Base-by-base conservation (phyloP, 176 grass and related monocot species). In the Ensete ventricosum region DNA sequence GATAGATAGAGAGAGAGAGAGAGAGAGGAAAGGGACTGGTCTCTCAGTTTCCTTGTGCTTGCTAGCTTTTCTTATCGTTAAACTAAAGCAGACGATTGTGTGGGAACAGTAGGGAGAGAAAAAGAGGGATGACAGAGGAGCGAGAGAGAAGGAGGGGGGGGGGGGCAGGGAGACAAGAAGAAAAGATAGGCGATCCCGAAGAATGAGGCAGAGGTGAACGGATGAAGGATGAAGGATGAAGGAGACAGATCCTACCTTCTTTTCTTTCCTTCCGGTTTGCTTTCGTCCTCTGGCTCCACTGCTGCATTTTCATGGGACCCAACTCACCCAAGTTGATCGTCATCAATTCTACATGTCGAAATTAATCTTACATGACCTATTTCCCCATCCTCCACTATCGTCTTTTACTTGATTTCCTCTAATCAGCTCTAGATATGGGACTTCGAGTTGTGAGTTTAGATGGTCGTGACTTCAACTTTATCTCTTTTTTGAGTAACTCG, bases 151-250 rank as follows among this genome's bases (percentile, higher is more conserved):
- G n/a, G n/a, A n/a, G n/a, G n/a, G 2, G 22, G 14, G 29, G 27
- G 22, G 29, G 29, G 27, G 22, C 14, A 17, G 8, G 67, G 67
- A 20, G 67, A 51, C 67, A n/a, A 20, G 48, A 70, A 70, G 8
- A 70, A 70, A 69, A n/a, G 34, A 7, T n/a, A 69, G 34, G 29
- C 34, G 17, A 70, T 70, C 67, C 67, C 67, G 34, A 70, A 70
- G 67, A 51, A 51, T 70, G 67, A 70, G 67, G 67, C 29, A 70
- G 67, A 50, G 67, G 3, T 34, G 29, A 29, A 13, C 19, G 1
- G 1, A 49, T 29, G 27, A 34, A 34, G 29, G 29, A 34, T 34
- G 29, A 34, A 70, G 25, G 67, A 52, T 70, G 67, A 51, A 70
- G 67, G 67, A 21, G 67, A 70, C 67, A 70, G 43, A 34, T 3